Evolutionary conservation across 371 early-diverging fungal genomes (phyloP).

Genomic region (Mortierella sp.): DNA sequence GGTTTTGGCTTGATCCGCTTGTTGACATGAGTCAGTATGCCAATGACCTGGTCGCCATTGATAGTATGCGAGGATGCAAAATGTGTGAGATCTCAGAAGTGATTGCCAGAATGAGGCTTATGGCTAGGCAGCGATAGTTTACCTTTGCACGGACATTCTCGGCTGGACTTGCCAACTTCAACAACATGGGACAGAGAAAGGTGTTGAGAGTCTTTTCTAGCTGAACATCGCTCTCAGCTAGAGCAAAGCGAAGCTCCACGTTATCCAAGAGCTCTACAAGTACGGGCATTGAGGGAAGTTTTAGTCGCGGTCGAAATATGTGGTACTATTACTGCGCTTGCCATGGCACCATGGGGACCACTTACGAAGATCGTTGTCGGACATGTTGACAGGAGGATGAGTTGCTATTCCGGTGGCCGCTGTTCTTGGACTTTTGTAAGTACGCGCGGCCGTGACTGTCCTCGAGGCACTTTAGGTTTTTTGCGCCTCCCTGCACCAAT

Average conservation of each 20-base stretch:
- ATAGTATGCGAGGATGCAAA: too few relatives aligned
- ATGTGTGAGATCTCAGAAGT: too few relatives aligned
- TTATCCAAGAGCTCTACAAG: conserved; percentile 75
- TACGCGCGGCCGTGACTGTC: too few relatives aligned
- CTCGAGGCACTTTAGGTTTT: not conserved
- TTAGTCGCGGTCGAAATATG: not conserved
- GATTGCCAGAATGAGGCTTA: too few relatives aligned
- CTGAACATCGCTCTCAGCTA: conserved; percentile 80
- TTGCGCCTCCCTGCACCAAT: not conserved
- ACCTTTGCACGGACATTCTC: conserved; percentile 64
- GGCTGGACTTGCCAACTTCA: conserved; percentile 75
- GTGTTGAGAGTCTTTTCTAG: conserved; percentile 74
- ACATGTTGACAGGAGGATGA: conserved; percentile 13
- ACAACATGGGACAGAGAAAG: conserved; percentile 81
- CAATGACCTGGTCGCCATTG: conserved; percentile 76
- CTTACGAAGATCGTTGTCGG: conserved; percentile 42
- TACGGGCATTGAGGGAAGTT: not conserved
- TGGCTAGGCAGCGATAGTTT: not conserved
- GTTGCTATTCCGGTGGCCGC: not conserved
- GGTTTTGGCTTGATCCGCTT: conserved; percentile 77
- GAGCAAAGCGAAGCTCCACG: conserved; percentile 88
- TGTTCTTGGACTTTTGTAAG: not conserved
- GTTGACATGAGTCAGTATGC: conserved; percentile 83
- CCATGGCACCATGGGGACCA: not conserved
- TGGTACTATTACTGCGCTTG: not conserved